Evolutionary conservation across 2,329 filamentous ascomycete genomes (phyloP).

Genomic region (Diplodia mutila): DNA sequence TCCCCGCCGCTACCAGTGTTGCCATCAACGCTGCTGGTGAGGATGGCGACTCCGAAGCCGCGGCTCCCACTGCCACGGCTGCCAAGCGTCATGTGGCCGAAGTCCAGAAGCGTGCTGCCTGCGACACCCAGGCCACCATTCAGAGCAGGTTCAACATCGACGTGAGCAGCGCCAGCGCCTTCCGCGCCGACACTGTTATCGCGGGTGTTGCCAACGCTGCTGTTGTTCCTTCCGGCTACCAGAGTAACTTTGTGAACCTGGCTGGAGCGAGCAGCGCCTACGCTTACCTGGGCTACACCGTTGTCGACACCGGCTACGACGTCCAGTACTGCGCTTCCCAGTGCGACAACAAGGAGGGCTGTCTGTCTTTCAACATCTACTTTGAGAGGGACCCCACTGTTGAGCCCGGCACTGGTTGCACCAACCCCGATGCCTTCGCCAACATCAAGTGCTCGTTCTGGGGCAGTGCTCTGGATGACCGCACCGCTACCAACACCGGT

Average conservation of each 20-base stretch:
- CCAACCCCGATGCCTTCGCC: conserved; percentile 29
- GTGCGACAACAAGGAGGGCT: conserved; percentile 27
- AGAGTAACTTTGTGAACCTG: background rate
- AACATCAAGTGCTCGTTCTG: conserved; percentile 39
- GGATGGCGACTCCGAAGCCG: background rate
- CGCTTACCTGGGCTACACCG: conserved; percentile 9
- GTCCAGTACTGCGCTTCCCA: conserved; percentile 23
- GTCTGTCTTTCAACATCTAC: conserved; percentile 32
- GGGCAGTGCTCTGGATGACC: conserved; percentile 33
- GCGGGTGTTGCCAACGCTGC: background rate
- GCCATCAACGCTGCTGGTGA: conserved; percentile 25
- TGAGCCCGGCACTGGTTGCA: conserved; percentile 27
- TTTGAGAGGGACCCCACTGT: conserved; percentile 30
- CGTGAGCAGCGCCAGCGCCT: background rate
- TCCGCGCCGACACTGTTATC: background rate
- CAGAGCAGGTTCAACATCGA: background rate
- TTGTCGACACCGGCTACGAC: conserved; percentile 31
- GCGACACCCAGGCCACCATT: conserved; percentile 25
- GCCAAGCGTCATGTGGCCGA: conserved; percentile 21
- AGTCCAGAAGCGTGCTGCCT: conserved; percentile 24
- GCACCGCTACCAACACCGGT: conserved; percentile 32
- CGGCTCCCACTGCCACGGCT: conserved; percentile 1
- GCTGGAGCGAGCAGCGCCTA: conserved; percentile 27
- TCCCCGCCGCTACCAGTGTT: conserved; percentile 17
- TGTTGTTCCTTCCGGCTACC: background rate